These are phyloP conservation scores for Citrus reticulata DNA, from an alignment of 345 rosid species.

Conservation along the genomic window DNA sequence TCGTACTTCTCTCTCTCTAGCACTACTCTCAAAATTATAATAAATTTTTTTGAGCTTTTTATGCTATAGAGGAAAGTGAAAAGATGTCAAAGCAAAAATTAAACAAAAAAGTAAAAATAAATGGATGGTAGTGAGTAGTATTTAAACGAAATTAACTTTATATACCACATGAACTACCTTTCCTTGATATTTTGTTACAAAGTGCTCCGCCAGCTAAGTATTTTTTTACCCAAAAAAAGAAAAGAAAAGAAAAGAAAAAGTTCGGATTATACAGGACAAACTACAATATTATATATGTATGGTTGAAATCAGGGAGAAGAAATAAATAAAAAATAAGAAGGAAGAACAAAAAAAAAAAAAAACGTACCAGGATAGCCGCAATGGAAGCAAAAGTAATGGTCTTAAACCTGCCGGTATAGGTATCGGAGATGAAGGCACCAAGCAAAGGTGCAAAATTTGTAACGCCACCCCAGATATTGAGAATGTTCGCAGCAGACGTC, in stretches of 20 bases:
- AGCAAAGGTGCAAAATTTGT: slow-evolving; percentile 56
- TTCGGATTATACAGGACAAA: no score
- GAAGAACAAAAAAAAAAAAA: background rate
- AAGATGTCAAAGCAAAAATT: background rate
- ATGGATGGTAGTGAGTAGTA: background rate
- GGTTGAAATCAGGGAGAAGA: background rate
- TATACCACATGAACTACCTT: no score
- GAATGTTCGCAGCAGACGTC: slow-evolving; percentile 47
- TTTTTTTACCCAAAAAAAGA: no score
- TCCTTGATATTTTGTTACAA: no score
- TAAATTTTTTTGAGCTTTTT: no score
- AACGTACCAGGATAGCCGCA: slow-evolving; percentile 53
- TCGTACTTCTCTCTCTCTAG: rapidly evolving
- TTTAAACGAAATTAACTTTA: no score
- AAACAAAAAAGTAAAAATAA: no score
- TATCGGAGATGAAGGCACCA: slow-evolving; percentile 66
- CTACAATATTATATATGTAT: no score
- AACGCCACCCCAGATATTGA: slow-evolving; percentile 60
- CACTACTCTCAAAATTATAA: no score
- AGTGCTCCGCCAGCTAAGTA: no score
- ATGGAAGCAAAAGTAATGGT: slow-evolving; percentile 53
- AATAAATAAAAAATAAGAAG: background rate
- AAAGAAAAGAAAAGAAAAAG: no score
- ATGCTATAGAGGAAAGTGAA: background rate
- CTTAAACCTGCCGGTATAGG: slow-evolving; percentile 42